Evolutionary conservation across 108 stramenopile genomes (phyloP), one percentile per base, ranked within the genome.

Genomic region (Skeletonema potamos): DNA sequence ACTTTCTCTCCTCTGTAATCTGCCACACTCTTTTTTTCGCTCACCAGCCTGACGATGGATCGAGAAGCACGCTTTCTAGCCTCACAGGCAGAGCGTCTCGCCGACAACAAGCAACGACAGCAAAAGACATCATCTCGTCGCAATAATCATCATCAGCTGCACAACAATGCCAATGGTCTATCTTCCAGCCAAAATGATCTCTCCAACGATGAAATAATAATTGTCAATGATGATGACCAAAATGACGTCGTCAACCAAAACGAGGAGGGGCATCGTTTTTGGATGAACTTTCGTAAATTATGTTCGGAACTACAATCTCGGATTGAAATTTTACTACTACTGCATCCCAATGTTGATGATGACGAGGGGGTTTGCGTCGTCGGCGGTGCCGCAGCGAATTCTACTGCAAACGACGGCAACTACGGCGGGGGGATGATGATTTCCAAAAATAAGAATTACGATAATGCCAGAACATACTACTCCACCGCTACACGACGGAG

Each of bases 401-500:
- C n/a, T 6, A n/a, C 46, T 10, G n/a, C 46, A 3, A 24, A 60
- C 18, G 18, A 26, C 33, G 26, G 39, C 13, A 26, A n/a, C n/a
- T n/a, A n/a, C n/a, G n/a, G n/a, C n/a, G n/a, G n/a, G n/a, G n/a
- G n/a, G n/a, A n/a, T n/a, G n/a, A n/a, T n/a, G n/a, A n/a, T n/a
- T n/a, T n/a, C n/a, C n/a, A n/a, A n/a, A n/a, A n/a, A n/a, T n/a
- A n/a, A n/a, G n/a, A 48, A 58, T 34, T 8, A 62, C 29, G 36
- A 72, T 0, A 28, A 22, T 60, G 46, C 28, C n/a, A 37, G 36
- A 26, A 29, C 64, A 26, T 61, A 79, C 43, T 79, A 79, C 37
- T 70, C 77, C 56, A 79, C 70, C 1, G 70, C 77, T 36, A 22
- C 77, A 15, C 65, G 56, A 62, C 64, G 77, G 22, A 79, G 56